Percentiles rank a stretch among this genome's conserved stretches.
Conservation (phyloP, 306 rosid genomes). For the Pterocarpus santalinus region DNA sequence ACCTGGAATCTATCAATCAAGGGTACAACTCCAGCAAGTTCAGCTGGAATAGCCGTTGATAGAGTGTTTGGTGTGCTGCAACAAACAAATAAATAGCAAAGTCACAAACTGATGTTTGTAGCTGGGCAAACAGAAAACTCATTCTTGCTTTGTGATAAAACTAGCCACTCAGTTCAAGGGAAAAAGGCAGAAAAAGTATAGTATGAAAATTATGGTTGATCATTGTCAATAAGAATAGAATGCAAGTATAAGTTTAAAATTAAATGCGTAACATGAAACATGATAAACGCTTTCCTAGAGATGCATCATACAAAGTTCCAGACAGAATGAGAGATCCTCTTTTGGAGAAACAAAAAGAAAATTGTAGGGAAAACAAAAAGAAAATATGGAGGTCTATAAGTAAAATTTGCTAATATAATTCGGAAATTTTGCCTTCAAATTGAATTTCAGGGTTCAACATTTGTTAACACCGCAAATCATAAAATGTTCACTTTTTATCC, state of each 20-base stretch:
- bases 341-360: not conserved
- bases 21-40: slow-evolving; percentile 83
- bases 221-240: slow-evolving; percentile 4
- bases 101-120: slow-evolving; percentile 1
- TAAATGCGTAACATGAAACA: slow-evolving; percentile 8
- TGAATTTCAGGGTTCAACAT: not conserved
- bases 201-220: not conserved
- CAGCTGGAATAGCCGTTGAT: slow-evolving; percentile 77
- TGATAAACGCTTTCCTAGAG: slow-evolving; percentile 7
- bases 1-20: slow-evolving; percentile 88
- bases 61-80: slow-evolving; percentile 78
- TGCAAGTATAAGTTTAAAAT: slow-evolving; percentile 2
- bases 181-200: not conserved
- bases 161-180: slow-evolving; percentile 20
- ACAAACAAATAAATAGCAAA: slow-evolving; percentile 27
- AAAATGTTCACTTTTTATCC: slow-evolving; percentile 17
- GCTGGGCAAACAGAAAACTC: slow-evolving; percentile 18
- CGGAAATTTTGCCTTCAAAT: not conserved
- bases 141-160: not conserved
- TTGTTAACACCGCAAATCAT: slow-evolving; percentile 19
- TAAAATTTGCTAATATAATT: not conserved
- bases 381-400: not conserved
- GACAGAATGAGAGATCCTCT: no score
- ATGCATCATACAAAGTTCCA: not conserved
- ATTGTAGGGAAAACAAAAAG: not conserved